Conservation (phyloP, 345 rosid genomes). For the Melaleuca alternifolia region DNA sequence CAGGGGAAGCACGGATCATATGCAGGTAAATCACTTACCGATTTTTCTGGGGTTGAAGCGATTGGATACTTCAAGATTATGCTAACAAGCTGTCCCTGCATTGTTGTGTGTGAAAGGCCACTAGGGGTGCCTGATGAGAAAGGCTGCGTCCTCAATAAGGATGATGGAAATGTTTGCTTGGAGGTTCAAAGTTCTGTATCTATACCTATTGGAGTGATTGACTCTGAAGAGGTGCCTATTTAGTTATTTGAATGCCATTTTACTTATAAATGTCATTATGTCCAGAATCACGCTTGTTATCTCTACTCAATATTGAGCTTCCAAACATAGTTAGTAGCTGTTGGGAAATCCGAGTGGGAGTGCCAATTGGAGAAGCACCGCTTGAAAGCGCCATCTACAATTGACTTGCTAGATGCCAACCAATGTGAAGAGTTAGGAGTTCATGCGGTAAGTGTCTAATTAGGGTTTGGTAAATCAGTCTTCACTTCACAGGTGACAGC, state of each 20-base stretch:
- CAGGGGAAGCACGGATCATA: slow-evolving; percentile 62
- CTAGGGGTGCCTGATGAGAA: slow-evolving; percentile 19
- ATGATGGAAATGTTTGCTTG: slow-evolving; percentile 18
- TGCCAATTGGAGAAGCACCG: slow-evolving; percentile 27
- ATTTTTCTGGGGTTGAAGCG: background rate
- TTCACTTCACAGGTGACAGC: background rate
- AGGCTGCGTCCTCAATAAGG: slow-evolving; percentile 28
- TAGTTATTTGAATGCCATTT: background rate
- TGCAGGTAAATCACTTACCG: slow-evolving; percentile 40
- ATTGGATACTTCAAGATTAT: background rate
- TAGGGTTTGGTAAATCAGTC: background rate
- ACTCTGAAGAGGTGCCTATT: slow-evolving; percentile 44
- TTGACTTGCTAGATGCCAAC: slow-evolving; percentile 42
- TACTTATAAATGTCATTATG: background rate
- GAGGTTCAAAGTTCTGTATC: slow-evolving; percentile 34
- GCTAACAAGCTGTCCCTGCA: background rate
- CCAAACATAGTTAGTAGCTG: slow-evolving; percentile 2
- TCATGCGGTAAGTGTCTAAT: slow-evolving; percentile 38
- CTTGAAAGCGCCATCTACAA: slow-evolving; percentile 39
- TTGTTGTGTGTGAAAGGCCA: slow-evolving; percentile 32
- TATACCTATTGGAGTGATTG: slow-evolving; percentile 44
- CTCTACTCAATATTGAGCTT: background rate
- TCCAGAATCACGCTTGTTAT: background rate
- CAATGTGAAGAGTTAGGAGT: slow-evolving; percentile 38
- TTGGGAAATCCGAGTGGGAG: slow-evolving; percentile 37